Evolutionary conservation across 441 rosid species (phyloP), one percentile per base, ranked within the genome.

Genomic region (Brassica hybrid): DNA sequence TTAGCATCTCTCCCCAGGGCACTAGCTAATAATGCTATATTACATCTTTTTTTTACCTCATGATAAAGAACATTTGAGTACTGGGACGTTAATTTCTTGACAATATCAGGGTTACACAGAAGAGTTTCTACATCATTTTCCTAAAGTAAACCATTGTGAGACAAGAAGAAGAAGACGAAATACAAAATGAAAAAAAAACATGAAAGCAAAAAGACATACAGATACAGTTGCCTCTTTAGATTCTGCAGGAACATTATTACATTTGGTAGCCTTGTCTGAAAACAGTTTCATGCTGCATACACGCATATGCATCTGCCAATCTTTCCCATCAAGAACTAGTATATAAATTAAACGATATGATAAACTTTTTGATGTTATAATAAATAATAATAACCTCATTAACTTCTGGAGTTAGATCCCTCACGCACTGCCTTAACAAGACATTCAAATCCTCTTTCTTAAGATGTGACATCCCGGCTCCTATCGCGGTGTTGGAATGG

Each of bases 341-440:
- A 41, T 16, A 57, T 16, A 32, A 6, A 6, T 0, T 7, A 11
- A 74, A 65, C 23, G 7, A 57, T 10, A 43, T n/a, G 4, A 50
- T 6, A 43, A 65, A 27, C 32, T 5, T 16, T 58, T 16, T n/a
- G n/a, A 58, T 43, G 38, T 30, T n/a, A n/a, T n/a, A n/a, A 52
- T 48, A 48, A 6, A 3, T 38, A 21, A 34, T 34, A 30, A 30
- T 30, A 30, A 78, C 81, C 77, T 78, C 74, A 17, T 73, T 58
- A 52, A 73, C 69, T 61, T 78, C 70, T 36, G 36, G 69, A 73
- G 58, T 73, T 30, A 73, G 27, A 54, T 68, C 59, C 32, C 17
- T 68, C 12, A 79, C 75, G 23, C 82, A 79, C 13, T 63, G 66
- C 71, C 71, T 79, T 61, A 73, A 25, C 74, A 79, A 73, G 1